These are phyloP conservation scores for Saccharomyces pastorianus DNA, from an alignment of 1,139 yeast genomes.

Conservation along the genomic window DNA sequence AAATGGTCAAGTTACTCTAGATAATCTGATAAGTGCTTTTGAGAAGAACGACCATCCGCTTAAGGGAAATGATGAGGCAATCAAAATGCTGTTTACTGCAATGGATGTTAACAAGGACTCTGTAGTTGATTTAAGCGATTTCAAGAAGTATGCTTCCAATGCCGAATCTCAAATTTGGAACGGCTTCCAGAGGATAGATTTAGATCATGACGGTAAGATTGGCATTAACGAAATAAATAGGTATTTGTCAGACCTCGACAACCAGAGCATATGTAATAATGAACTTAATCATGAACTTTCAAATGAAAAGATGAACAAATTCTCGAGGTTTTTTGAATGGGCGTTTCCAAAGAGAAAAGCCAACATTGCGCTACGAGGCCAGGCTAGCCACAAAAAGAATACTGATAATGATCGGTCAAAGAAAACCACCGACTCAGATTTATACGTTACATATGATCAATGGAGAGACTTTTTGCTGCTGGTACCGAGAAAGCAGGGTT, in stretches of 20 bases:
- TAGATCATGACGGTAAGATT: slow-evolving; percentile 67
- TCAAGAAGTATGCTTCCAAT: slow-evolving; percentile 47
- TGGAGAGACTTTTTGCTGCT: slow-evolving; percentile 76
- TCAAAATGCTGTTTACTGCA: slow-evolving; percentile 45
- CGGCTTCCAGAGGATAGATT: slow-evolving; percentile 66
- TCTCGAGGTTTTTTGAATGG: slow-evolving; percentile 26
- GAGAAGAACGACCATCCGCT: slow-evolving; percentile 55
- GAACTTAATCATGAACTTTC: background rate
- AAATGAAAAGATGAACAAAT: slow-evolving; percentile 9
- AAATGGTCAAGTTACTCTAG: slow-evolving; percentile 49
- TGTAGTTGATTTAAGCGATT: slow-evolving; percentile 52
- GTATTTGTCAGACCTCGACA: slow-evolving; percentile 43
- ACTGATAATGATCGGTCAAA: slow-evolving; percentile 34
- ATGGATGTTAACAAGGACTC: slow-evolving; percentile 54
- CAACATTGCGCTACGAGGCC: background rate
- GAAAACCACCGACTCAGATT: background rate
- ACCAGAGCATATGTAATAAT: slow-evolving; percentile 2
- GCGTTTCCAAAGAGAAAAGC: slow-evolving; percentile 56
- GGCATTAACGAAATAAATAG: slow-evolving; percentile 56
- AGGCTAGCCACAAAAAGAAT: slow-evolving; percentile 32
- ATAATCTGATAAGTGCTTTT: slow-evolving; percentile 50
- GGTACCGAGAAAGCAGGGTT: slow-evolving; percentile 67
- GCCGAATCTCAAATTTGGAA: slow-evolving; percentile 63
- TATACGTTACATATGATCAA: slow-evolving; percentile 73
- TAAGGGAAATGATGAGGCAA: slow-evolving; percentile 53